Base-by-base conservation (phyloP, 2,329 filamentous ascomycete genomes). In the Neurospora sp. region DNA sequence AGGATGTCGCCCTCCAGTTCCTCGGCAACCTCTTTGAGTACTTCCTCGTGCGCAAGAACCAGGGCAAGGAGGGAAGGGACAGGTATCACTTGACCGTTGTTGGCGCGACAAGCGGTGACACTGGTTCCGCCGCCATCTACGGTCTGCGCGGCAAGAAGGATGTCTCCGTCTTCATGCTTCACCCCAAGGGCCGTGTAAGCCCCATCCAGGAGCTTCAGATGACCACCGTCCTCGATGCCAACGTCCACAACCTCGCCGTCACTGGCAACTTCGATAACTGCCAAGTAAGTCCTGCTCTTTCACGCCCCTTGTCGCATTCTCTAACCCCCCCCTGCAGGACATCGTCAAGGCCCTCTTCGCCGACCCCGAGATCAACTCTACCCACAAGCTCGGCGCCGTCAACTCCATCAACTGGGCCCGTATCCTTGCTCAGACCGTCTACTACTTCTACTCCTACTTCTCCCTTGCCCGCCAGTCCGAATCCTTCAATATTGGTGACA, bases 341-440 rank as follows among this genome's bases (percentile, higher is more conserved):
- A 96, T 96, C 70, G 91, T 99, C 79, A 98, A 99, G 82, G 90
- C 92, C 1, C 86, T 99, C 67, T 97, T 98, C 78, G 90, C 89
- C 73, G 95, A 99, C 76, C 84, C 90, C 2, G 89, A 93, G 69
- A 91, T 92, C 79, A 98, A 98, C 84, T 83, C 86, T 75, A 89
- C 87, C 1, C 88, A 95, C 77, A 93, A 92, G 74, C 90, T 98
- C 62, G 95, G 92, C 52, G 95, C 96, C 62, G 93, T 98, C 74
- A 98, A 98, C 84, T 96, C 92, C 66, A 98, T 98, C 83, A 98
- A 98, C 83, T 97, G 91, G 87, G 92, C 94, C 1, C 87, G 96
- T 75, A 98, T 99, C 75, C 87, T 99, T 43, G 95, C 96, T 12
- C 96, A 99, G 83, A 97, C 97, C 73, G 93, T 92, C 71, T 98